Evolutionary conservation across 2,329 filamentous ascomycete genomes (phyloP).

Genomic region (Elsinoe australis): DNA sequence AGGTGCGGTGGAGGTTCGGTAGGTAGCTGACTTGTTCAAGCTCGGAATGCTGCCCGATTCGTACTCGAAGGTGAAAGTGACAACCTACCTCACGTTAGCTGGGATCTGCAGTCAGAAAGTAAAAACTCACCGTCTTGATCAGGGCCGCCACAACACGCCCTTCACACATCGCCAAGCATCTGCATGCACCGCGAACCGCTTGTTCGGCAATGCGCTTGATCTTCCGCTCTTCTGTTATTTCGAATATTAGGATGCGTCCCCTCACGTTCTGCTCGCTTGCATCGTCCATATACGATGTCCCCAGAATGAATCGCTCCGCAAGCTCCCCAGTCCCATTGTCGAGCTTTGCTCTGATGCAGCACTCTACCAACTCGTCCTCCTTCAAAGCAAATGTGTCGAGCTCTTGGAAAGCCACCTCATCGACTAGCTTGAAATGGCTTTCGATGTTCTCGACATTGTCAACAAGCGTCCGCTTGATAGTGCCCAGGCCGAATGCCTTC

Average conservation of each 20-base stretch:
- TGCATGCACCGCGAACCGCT: slow-evolving; percentile 69
- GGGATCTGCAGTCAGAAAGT: not conserved
- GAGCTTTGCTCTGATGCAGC: slow-evolving; percentile 69
- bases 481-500: slow-evolving; percentile 79
- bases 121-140: slow-evolving; percentile 67
- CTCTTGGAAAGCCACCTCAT: slow-evolving; percentile 78
- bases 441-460: slow-evolving; percentile 66
- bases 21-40: slow-evolving; percentile 65
- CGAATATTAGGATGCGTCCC: slow-evolving; percentile 77
- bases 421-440: slow-evolving; percentile 79
- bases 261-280: slow-evolving; percentile 46
- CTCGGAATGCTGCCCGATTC: slow-evolving; percentile 44
- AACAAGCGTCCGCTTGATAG: slow-evolving; percentile 65
- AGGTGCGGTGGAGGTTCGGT: slow-evolving; percentile 75
- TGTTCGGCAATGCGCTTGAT: slow-evolving; percentile 65
- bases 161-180: slow-evolving; percentile 65
- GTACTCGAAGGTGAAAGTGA: slow-evolving; percentile 53
- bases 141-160: slow-evolving; percentile 77
- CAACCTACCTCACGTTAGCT: slow-evolving; percentile 38
- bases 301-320: slow-evolving; percentile 79
- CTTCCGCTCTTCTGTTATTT: slow-evolving; percentile 66
- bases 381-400: slow-evolving; percentile 63
- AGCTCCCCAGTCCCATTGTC: slow-evolving; percentile 46
- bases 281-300: slow-evolving; percentile 71
- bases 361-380: slow-evolving; percentile 70